Conservation (phyloP, 306 rosid species). For the Vachellia collinsii region DNA sequence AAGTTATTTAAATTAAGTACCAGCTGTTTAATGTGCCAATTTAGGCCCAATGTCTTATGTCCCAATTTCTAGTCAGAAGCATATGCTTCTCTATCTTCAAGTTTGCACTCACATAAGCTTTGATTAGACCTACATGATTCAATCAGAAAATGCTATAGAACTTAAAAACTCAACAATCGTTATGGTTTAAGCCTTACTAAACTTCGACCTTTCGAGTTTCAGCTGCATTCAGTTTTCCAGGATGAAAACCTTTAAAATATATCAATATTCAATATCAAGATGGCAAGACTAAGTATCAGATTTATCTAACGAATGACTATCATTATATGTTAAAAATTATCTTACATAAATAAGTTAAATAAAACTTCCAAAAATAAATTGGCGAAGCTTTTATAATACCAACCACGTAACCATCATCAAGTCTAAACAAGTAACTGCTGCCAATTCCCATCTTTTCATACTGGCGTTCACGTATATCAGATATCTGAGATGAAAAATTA, state of each 20-base stretch:
- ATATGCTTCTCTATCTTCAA: constrained; percentile 17
- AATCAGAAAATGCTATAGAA: constrained; percentile 14
- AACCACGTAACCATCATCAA: constrained; percentile 98
- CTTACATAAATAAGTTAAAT: constrained; percentile 21
- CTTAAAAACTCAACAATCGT: constrained; percentile 12
- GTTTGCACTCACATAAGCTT: constrained; percentile 1
- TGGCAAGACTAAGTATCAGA: constrained; percentile 5
- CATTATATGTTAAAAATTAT: neutral
- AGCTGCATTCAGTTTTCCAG: constrained; percentile 15
- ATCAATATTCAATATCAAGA: constrained; percentile 30
- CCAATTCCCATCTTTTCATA: constrained; percentile 98
- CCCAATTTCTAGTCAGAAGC: constrained; percentile 25
- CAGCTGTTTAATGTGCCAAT: constrained; percentile 25
- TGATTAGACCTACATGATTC: constrained; percentile 15
- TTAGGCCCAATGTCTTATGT: neutral
- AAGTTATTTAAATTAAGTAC: constrained; percentile 28
- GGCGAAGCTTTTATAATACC: constrained; percentile 44
- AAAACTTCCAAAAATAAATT: constrained; percentile 11
- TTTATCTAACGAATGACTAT: constrained; percentile 12
- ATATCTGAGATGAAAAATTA: constrained; percentile 63
- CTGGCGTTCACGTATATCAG: constrained; percentile 90
- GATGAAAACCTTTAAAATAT: constrained; percentile 1
- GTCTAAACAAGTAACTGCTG: constrained; percentile 96
- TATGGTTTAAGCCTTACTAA: constrained; percentile 7
- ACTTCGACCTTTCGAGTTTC: constrained; percentile 1